Evolutionary conservation across 495 filamentous ascomycete genomes (phyloP).

Genomic region (Aspergillus campestris): DNA sequence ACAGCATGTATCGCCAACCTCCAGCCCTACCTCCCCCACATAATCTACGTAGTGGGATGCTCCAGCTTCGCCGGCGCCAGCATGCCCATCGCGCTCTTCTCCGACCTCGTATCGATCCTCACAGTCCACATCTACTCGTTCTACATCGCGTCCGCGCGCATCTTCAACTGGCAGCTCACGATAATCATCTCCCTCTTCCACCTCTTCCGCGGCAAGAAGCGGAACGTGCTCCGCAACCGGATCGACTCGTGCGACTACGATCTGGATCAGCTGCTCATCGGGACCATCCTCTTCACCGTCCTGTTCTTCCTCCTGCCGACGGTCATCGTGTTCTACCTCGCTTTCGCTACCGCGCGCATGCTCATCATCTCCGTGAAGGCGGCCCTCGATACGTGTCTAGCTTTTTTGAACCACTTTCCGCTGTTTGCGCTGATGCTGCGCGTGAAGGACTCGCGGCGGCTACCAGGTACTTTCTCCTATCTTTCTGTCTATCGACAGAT

Average conservation of each 20-base stretch:
- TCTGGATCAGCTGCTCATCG: constrained; percentile 91
- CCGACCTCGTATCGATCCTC: constrained; percentile 83
- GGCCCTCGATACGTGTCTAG: constrained; percentile 77
- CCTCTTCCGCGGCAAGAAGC: constrained; percentile 94
- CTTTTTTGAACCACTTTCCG: constrained; percentile 95
- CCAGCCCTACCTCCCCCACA: constrained; percentile 67
- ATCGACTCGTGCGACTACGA: constrained; percentile 99
- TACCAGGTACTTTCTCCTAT: constrained; percentile 56
- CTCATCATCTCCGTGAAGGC: constrained; percentile 90
- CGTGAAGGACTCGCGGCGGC: constrained; percentile 81
- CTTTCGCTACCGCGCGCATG: constrained; percentile 91
- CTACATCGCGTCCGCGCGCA: constrained; percentile 91
- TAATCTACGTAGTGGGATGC: constrained; percentile 91
- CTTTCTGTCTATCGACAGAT: neutral
- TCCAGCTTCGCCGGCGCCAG: constrained; percentile 92
- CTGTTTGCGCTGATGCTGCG: constrained; percentile 96
- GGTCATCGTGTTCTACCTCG: constrained; percentile 91
- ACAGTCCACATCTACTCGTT: constrained; percentile 97
- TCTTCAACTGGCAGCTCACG: constrained; percentile 96
- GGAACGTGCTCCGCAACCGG: constrained; percentile 92
- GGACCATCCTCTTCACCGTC: constrained; percentile 92
- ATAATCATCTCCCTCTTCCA: constrained; percentile 97
- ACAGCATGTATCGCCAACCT: constrained; percentile 67
- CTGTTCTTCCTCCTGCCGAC: constrained; percentile 94
- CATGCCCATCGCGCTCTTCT: constrained; percentile 95